Evolutionary conservation across 345 rosid species (phyloP).

Genomic region (Eucalyptus cloeziana): DNA sequence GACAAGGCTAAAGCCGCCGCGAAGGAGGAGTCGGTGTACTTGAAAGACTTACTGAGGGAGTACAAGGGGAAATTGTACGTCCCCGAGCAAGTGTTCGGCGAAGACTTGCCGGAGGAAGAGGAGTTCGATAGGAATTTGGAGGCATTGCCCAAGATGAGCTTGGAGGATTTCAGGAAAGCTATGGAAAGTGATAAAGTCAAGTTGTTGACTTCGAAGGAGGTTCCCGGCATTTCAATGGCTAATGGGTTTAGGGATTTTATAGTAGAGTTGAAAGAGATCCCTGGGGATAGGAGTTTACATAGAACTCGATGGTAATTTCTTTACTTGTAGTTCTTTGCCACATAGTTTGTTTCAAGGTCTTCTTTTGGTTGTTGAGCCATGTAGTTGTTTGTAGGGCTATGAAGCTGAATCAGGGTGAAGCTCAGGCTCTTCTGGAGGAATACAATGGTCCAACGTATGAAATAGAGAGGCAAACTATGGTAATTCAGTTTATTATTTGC

Average conservation of each 20-base stretch:
- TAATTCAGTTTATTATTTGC: conserved; percentile 1
- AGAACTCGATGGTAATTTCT: conserved; percentile 66
- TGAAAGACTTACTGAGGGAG: conserved; percentile 74
- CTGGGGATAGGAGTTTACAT: conserved; percentile 75
- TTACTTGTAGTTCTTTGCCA: neutral
- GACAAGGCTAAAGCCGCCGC: conserved; percentile 3
- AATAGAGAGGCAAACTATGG: conserved; percentile 69
- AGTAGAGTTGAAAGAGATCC: conserved; percentile 78
- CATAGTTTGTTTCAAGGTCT: neutral
- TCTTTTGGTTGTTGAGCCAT: neutral
- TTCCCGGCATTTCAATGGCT: conserved; percentile 2
- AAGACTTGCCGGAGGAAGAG: conserved; percentile 63
- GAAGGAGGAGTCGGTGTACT: conserved; percentile 34
- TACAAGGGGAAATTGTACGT: conserved; percentile 82
- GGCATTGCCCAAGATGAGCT: conserved; percentile 61
- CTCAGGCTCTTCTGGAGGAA: conserved; percentile 49
- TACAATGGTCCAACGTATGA: conserved; percentile 60
- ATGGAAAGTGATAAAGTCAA: conserved; percentile 52
- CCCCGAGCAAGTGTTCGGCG: conserved; percentile 77
- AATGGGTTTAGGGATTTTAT: conserved; percentile 39
- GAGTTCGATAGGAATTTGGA: conserved; percentile 46
- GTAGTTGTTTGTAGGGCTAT: conserved; percentile 40
- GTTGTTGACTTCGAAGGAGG: conserved; percentile 65
- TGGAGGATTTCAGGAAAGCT: conserved; percentile 63
- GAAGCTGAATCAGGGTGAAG: conserved; percentile 51